These are phyloP conservation scores for Coelastrella sp. DNA, from an alignment of 139 green algal genomes.

Conservation along the genomic window DNA sequence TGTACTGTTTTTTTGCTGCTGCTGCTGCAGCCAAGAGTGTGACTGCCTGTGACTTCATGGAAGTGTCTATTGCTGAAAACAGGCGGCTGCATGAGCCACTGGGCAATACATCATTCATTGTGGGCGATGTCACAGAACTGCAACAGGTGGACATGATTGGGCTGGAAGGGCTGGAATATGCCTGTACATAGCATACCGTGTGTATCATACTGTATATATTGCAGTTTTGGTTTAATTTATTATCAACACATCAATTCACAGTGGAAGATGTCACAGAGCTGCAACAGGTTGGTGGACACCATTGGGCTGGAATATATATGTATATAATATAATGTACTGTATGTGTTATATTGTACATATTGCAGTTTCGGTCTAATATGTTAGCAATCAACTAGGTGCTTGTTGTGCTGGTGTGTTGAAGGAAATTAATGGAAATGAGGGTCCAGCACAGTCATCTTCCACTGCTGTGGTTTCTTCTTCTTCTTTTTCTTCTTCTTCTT, in stretches of 20 bases:
- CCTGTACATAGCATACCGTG: too few species aligned
- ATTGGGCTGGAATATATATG: not conserved
- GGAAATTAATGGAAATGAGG: too few species aligned
- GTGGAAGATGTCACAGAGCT: conserved; percentile 78
- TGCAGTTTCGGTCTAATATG: too few species aligned
- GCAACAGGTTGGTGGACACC: conserved; percentile 34
- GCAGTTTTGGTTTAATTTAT: too few species aligned
- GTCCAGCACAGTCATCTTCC: too few species aligned
- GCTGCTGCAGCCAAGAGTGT: conserved; percentile 64
- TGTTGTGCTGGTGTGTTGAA: too few species aligned
- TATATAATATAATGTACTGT: not conserved
- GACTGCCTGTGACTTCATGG: conserved; percentile 90
- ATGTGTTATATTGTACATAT: too few species aligned
- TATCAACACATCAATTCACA: conserved; percentile 73
- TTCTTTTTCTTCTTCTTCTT: too few species aligned
- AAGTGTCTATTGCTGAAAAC: conserved; percentile 83
- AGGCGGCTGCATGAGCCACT: conserved; percentile 55
- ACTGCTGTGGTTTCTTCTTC: too few species aligned
- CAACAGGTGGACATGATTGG: conserved; percentile 11
- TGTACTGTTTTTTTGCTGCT: not conserved
- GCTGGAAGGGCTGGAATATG: too few species aligned
- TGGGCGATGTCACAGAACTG: conserved; percentile 78
- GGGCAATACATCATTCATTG: conserved; percentile 69
- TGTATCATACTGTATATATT: too few species aligned
- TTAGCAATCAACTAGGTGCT: too few species aligned